Base-by-base conservation (phyloP, 305 asterid species). In the Andrographis paniculata region DNA sequence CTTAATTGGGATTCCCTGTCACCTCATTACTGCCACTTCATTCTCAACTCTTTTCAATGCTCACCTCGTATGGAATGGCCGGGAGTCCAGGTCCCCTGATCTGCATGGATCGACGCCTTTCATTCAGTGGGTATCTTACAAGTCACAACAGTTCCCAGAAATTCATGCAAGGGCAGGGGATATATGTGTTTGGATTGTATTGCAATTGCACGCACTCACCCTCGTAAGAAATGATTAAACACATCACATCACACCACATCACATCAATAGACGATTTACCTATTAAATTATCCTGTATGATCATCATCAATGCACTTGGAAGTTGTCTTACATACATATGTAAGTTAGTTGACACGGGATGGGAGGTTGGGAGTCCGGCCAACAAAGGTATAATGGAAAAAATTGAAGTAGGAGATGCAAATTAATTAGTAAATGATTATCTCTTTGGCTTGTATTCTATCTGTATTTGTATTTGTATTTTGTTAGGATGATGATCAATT, bases 11-110 rank as follows among this genome's bases (percentile, higher is more conserved):
- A 50, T 19, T 6, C 61, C 61, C 45, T 56, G 55, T 67, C 68
- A 66, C 24, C 57, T 54, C 61, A 66, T 15, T 38, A 60, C 67
- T 61, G 61, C 60, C 58, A 35, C 61, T 47, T 66, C 52, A 46
- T 48, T 62, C 37, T 42, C 56, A 11, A 45, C 64, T 43, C 58
- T 40, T 16, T 35, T n/a, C 42, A 48, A 66, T 51, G 46, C 52
- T 61, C 57, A 61, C 64, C 41, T 42, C 49, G 42, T 55, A 60
- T 41, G 38, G 21, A 52, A 52, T 41, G 30, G 8, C 30, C 30
- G 8, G 30, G 38, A 33, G 38, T 0, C 11, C 4, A 11, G 38
- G 14, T 33, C 38, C 38, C 2, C 14, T 11, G 38, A 33, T 9
- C n/a, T n/a, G n/a, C n/a, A n/a, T n/a, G n/a, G n/a, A n/a, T n/a